Base-by-base conservation (phyloP, 1,284 basidiomycete genomes). In the Boletus smithii region DNA sequence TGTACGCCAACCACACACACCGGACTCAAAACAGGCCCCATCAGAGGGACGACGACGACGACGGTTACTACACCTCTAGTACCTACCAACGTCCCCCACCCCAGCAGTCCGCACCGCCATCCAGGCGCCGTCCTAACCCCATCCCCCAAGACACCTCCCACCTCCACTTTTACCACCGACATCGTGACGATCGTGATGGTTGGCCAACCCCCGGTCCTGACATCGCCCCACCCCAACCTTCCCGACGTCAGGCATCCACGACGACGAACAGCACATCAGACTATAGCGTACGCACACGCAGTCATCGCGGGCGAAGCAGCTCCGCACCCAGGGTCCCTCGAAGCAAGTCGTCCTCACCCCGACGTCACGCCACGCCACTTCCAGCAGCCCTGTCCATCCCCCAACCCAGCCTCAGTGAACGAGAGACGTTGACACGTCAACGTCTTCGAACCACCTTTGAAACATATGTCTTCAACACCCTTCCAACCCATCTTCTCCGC, bases 391-490 rank as follows among this genome's bases (percentile, higher is more conserved):
- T 40, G 10, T 5, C 53, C 17, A 24, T 59, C 31, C 56, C 37
- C 6, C 50, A 61, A n/a, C 60, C 13, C 20, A 59, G 26, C 35
- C 60, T 59, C 40, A 39, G 39, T 5, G 60, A 59, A 26, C 58
- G 58, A 13, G 58, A 54, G 44, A 23, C 46, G 9, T 18, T 63
- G 31, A 46, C 29, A 17, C 58, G 60, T 18, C 58, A 61, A 18
- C 49, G 60, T 40, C 53, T 60, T 16, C 46, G 48, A 23, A 45
- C 45, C 22, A 57, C 50, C 14, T 60, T 60, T 49, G 60, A 60
- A n/a, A 45, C 56, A 3, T 54, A 60, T 16, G 44, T 63, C 29
- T 63, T 63, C 45, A 63, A 57, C 27, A 49, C 58, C 17, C 47
- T 60, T 16, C 56, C 56, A 3, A 61, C 58, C 3, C 31, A 60